Base-by-base conservation (phyloP, 208 protist genomes). In the Trypanosoma mega region DNA sequence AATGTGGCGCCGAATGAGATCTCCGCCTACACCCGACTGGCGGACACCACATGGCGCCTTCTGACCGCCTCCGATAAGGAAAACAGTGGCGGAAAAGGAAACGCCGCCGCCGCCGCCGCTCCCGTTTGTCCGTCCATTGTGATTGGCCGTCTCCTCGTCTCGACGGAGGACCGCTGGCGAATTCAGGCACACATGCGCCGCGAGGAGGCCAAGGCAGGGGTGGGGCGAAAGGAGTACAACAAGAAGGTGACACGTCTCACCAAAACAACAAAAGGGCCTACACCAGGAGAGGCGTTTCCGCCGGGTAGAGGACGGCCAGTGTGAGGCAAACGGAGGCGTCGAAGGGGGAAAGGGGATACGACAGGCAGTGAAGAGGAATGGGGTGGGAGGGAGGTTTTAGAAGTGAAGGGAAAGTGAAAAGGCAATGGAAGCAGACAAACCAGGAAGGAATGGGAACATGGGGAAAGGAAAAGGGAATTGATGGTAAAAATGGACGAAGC, bases 211-310 rank as follows among this genome's bases (percentile, higher is more conserved):
- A 83, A 86, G 53, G 77, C 62, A 4, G 85, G 83, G 18, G 74
- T 75, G 33, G 72, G 69, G 5, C 73, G 85, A 31, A 90, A 86
- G 62, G 85, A 95, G 62, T 92, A 92, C 82, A 92, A 92, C 72
- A 92, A 91, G 59, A 89, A 90, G 65, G 85, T 92, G n/a, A 90
- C 88, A 6, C 84, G 88, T 34, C 78, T 83, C 21, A 80, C 87
- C 43, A 89, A 83, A 33, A 58, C 76, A 3, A 90, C 85, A 14
- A 92, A 88, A 50, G 88, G 88, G 3, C 88, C 88, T 2, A 72
- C 60, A 4, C 46, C 66, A 12, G 73, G 80, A 31, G 71, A 72
- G 18, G 88, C 71, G 46, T 95, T 95, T 50, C 85, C 88, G 0
- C 76, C 85, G 11, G 88, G 88, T 16, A 77, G 88, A 43, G 88